A percentile compares a stretch with the other conserved stretches of the same genome.
These are phyloP conservation scores for Dichomitus squalens DNA, from an alignment of 1,284 basidiomycete species.

Conservation along the genomic window DNA sequence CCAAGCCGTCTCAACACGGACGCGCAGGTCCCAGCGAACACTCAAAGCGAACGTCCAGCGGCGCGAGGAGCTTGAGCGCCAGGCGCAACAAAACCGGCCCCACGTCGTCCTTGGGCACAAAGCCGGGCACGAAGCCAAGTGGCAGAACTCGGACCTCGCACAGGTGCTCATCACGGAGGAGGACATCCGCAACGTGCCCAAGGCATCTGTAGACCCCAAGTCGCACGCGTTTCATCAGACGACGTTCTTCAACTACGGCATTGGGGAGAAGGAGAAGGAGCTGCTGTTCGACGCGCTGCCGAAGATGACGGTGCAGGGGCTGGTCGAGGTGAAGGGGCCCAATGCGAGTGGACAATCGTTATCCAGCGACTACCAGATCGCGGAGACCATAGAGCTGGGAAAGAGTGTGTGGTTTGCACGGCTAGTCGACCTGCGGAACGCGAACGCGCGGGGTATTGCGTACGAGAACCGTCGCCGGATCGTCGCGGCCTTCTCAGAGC, in stretches of 20 bases:
- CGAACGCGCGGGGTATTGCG: constrained; percentile 82
- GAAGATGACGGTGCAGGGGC: constrained; percentile 40
- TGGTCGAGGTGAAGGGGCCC: background rate
- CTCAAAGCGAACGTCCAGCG: constrained; percentile 55
- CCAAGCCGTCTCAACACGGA: constrained; percentile 38
- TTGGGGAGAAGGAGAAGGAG: constrained; percentile 55
- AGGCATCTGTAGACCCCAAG: constrained; percentile 10
- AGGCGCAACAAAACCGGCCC: constrained; percentile 50
- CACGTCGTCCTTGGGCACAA: constrained; percentile 76
- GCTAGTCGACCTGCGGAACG: constrained; percentile 85
- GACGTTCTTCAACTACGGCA: constrained; percentile 59
- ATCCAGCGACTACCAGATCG: constrained; percentile 7
- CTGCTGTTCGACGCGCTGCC: constrained; percentile 66
- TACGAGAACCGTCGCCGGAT: constrained; percentile 86
- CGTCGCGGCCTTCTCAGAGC: constrained; percentile 76
- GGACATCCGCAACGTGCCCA: constrained; percentile 42
- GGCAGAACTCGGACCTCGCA: constrained; percentile 66
- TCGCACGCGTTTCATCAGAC: constrained; percentile 43
- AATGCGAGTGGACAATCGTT: background rate
- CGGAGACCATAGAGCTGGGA: constrained; percentile 45
- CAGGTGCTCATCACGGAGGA: constrained; percentile 60
- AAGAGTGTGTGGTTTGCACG: constrained; percentile 72
- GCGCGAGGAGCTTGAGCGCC: constrained; percentile 46
- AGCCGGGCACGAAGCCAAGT: constrained; percentile 62
- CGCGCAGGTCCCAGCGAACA: constrained; percentile 40